These are phyloP conservation scores for Calocybe cyanea DNA, from an alignment of 768 basidiomycete genomes.

Conservation along the genomic window DNA sequence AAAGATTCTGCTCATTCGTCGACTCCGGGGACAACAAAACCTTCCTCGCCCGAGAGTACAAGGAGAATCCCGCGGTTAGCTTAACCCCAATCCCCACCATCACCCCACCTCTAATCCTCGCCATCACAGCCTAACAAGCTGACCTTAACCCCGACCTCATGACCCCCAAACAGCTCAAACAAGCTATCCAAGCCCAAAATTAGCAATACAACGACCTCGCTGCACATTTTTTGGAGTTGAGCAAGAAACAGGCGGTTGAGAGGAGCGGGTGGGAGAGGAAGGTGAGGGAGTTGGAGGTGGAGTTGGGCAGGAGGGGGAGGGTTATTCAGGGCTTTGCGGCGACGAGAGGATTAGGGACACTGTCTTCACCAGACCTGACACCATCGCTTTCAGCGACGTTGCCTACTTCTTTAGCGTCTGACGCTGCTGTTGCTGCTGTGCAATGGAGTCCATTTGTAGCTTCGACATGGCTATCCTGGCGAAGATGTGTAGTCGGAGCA, in stretches of 20 bases:
- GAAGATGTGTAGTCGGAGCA: no score
- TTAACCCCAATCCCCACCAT: not conserved
- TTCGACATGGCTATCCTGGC: conserved; percentile 12
- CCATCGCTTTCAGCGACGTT: conserved; percentile 12
- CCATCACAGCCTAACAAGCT: conserved; percentile 14
- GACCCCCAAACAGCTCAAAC: conserved; percentile 46
- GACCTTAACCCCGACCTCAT: conserved; percentile 32
- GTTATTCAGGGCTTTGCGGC: conserved; percentile 68
- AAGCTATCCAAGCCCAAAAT: conserved; percentile 45
- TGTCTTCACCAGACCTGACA: no score
- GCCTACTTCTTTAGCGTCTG: no score
- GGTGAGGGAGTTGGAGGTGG: conserved; percentile 51
- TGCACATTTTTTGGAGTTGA: conserved; percentile 46
- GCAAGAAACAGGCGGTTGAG: conserved; percentile 51
- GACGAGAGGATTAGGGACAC: no score
- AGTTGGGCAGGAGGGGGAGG: conserved; percentile 50
- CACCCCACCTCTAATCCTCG: not conserved
- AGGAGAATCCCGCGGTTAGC: no score
- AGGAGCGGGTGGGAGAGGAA: conserved; percentile 48
- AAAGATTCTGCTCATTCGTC: no score
- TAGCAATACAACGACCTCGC: conserved; percentile 52
- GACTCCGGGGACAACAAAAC: no score
- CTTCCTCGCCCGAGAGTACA: conserved; percentile 10
- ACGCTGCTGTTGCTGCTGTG: no score
- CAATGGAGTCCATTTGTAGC: no score